phyloP scores from a whole-genome alignment of 2,329 filamentous ascomycete genomes.

The Cercospora sp. region DNA sequence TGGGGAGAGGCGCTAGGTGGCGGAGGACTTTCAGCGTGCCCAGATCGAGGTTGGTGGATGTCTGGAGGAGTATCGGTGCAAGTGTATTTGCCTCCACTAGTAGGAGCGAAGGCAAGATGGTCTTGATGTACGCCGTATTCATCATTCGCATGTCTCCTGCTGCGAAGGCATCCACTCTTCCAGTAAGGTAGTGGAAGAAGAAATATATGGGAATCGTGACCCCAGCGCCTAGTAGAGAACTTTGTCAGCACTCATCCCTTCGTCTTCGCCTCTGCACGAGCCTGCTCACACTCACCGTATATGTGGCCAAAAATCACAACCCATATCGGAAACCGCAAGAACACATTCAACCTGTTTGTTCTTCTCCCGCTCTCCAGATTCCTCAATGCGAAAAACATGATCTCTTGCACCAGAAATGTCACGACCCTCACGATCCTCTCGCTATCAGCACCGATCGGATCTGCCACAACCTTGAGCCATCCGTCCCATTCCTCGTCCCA shows the following conservation, averaged over 20 bases:
- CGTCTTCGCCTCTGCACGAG: neutral
- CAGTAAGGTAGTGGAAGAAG: conserved; percentile 42
- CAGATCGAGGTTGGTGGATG: neutral
- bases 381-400: neutral
- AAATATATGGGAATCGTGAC: conserved; percentile 41
- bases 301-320: conserved; percentile 35
- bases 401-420: neutral
- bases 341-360: conserved; percentile 3
- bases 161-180: conserved; percentile 38
- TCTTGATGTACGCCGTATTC: conserved; percentile 32
- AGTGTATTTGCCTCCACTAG: neutral
- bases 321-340: conserved; percentile 16
- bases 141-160: conserved; percentile 40
- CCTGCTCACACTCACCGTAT: conserved; percentile 23
- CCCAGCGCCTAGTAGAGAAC: conserved; percentile 25
- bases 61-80: neutral
- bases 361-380: conserved; percentile 5
- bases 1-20: conserved; percentile 23
- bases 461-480: neutral
- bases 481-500: conserved; percentile 1
- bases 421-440: neutral
- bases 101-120: conserved; percentile 31
- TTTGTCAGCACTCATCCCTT: neutral
- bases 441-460: neutral
- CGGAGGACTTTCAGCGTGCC: conserved; percentile 2